A percentile compares a stretch with the other conserved stretches of the same genome.
phyloP scores from a whole-genome alignment of 768 basidiomycete species.

The Termitomyces sp. region DNA sequence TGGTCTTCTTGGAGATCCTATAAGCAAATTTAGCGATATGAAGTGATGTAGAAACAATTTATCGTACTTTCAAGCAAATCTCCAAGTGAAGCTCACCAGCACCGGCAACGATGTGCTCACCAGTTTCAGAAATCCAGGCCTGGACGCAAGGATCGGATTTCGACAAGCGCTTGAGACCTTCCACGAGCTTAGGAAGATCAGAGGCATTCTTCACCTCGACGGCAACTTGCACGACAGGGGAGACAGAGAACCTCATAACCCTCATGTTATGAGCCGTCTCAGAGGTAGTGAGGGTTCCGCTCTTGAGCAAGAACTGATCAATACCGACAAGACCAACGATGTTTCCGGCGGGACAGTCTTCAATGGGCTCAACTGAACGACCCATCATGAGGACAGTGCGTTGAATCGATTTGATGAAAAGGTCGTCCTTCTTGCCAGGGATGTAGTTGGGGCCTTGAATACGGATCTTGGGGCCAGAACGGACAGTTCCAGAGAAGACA shows the following conservation, averaged over 20 bases:
- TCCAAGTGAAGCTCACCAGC: conserved; percentile 98
- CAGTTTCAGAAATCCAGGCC: conserved; percentile 84
- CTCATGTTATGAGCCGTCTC: conserved; percentile 99
- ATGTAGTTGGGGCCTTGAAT: conserved; percentile 99
- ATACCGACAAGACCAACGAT: conserved; percentile 98
- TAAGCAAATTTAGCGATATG: not conserved
- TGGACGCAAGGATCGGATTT: conserved; percentile 99
- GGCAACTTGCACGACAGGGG: conserved; percentile 96
- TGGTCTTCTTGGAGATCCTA: conserved; percentile 99
- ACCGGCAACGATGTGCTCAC: conserved; percentile 98
- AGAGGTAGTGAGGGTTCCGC: conserved; percentile 92
- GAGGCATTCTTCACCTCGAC: conserved; percentile 99
- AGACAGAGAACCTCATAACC: conserved; percentile 99
- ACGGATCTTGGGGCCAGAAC: conserved; percentile 94
- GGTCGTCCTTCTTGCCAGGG: conserved; percentile 96
- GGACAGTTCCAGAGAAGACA: conserved; percentile 98
- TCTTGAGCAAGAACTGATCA: conserved; percentile 99
- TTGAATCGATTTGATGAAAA: conserved; percentile 97
- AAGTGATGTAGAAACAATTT: not conserved
- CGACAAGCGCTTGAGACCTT: conserved; percentile 99
- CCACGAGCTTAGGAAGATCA: conserved; percentile 98
- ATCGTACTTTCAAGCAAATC: conserved; percentile 89
- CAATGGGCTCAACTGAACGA: conserved; percentile 93
- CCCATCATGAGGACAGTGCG: conserved; percentile 99
- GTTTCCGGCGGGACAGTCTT: conserved; percentile 98